phyloP scores from a whole-genome alignment of 2,329 filamentous ascomycete species.

The Fusarium aywerte region DNA sequence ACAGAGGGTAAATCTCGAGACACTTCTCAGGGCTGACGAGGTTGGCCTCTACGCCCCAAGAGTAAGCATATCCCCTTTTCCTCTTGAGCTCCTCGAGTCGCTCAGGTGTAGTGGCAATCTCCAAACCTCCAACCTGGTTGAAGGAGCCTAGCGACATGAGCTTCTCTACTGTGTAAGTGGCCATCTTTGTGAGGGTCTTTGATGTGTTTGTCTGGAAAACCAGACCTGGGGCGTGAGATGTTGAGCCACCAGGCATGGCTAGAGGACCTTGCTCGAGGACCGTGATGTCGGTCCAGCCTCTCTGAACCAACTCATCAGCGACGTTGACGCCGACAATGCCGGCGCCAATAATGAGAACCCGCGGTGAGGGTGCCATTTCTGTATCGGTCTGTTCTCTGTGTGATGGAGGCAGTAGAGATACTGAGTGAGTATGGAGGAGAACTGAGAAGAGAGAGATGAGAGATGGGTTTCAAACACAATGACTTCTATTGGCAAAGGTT shows the following conservation, averaged over 20 bases:
- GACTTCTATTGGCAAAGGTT: constrained; percentile 32
- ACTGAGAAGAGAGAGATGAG: neutral
- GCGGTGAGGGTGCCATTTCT: constrained; percentile 46
- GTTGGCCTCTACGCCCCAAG: constrained; percentile 68
- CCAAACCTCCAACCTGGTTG: constrained; percentile 71
- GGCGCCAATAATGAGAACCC: constrained; percentile 70
- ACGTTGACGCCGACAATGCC: constrained; percentile 73
- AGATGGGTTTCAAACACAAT: constrained; percentile 22
- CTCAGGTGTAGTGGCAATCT: constrained; percentile 69
- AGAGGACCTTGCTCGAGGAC: constrained; percentile 73
- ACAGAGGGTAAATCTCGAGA: constrained; percentile 62
- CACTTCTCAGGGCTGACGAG: constrained; percentile 65
- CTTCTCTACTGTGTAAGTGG: constrained; percentile 71
- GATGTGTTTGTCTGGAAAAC: constrained; percentile 71
- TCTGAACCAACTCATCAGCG: constrained; percentile 70
- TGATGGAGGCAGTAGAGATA: neutral
- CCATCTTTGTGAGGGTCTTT: constrained; percentile 67
- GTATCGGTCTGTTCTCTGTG: constrained; percentile 1
- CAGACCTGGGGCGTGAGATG: constrained; percentile 71
- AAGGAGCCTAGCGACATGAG: constrained; percentile 67
- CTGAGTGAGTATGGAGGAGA: neutral
- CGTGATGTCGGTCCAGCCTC: constrained; percentile 72
- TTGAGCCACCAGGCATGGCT: constrained; percentile 71
- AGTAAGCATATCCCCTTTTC: constrained; percentile 68
- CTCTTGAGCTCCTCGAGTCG: constrained; percentile 70